Evolutionary conservation across 192 early-diverging fungal genomes (phyloP), one percentile per base, ranked within the genome.

Genomic region (Dissophora ornata): DNA sequence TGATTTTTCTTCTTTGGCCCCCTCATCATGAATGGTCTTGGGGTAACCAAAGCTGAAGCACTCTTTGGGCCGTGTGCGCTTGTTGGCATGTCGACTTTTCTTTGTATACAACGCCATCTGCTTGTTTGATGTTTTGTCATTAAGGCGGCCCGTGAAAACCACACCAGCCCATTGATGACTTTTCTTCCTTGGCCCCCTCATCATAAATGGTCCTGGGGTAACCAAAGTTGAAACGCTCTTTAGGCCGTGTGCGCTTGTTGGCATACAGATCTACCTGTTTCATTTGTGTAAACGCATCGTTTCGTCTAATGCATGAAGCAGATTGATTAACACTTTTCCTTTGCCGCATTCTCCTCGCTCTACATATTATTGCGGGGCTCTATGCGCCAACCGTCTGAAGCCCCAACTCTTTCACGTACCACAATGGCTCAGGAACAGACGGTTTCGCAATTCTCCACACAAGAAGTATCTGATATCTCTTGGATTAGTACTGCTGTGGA

Each of bases 161-260:
- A 47, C 29, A 47, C 45, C 57, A 47, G 57, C 26, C 57, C 21
- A 60, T 60, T 47, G 57, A 60, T 60, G 57, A 60, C 5, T 29
- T 47, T 60, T 60, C 57, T 33, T 47, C 57, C 57, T 32, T 60
- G 57, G 42, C 26, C 44, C 57, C 26, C 41, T 38, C 56, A 47
- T 60, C 28, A 48, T n/a, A 6, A 13, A 5, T 50, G 19, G 25
- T 15, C 32, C 47, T 42, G 41, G 41, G 44, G 29, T 60, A 47
- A 21, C 42, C 57, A 60, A 32, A 60, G 57, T 2, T 60, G 57
- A 60, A 60, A 60, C 45, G 32, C 25, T 47, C 57, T 33, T 19
- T 60, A 11, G 45, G 57, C 57, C 57, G 22, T 60, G 28, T 60
- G 57, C 28, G 57, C 57, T 60, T 60, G 57, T 60, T 60, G 57